Base-by-base conservation (phyloP, 768 basidiomycete species). In the Neoboletus subvelutipes region DNA sequence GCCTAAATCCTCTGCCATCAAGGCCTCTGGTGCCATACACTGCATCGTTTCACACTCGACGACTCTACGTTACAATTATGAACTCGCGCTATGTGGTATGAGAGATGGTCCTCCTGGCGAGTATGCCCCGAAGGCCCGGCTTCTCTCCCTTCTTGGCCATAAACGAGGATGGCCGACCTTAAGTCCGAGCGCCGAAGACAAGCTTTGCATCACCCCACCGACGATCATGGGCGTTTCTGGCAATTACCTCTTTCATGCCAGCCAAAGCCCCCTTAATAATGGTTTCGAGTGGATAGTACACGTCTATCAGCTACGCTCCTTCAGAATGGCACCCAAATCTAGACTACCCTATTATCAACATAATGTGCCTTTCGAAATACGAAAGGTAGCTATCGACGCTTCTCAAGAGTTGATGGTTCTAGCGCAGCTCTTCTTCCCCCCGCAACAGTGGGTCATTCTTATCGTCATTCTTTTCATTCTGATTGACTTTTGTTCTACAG, bases 131-230 rank as follows among this genome's bases (percentile, higher is more conserved):
- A 60, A 56, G 43, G 56, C 55, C 3, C 57, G 68, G 49, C 71
- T 73, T 55, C 65, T 67, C 51, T 58, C 66, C 36, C 65, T 72
- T 51, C 70, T 72, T 33, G 54, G 59, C 9, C 56, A 72, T 31
- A 73, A 72, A 53, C 65, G 68, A 59, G 71, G 72, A 43, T 72
- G 71, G 71, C 62, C 72, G 26, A 68, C 71, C 15, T 60, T 72
- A 59, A 66, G 60, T 61, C 69, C 67, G 62, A 60, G 59, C 22
- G 56, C 65, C 37, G 72, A 72, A 52, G 71, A 72, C 66, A 72
- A 37, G 49, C 65, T 72, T 55, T 54, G 52, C 34, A 71, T 73
- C 36, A 56, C 61, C 22, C 71, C 71, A 13, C 71, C 71, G 47
- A 72, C 68, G 47, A 73, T 72, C 54, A 64, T 72, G 29, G 71